Percentiles rank a stretch among this genome's conserved stretches.
phyloP scores from a whole-genome alignment of 805 yeast genomes.

The Teunomyces lycoperdinae region DNA sequence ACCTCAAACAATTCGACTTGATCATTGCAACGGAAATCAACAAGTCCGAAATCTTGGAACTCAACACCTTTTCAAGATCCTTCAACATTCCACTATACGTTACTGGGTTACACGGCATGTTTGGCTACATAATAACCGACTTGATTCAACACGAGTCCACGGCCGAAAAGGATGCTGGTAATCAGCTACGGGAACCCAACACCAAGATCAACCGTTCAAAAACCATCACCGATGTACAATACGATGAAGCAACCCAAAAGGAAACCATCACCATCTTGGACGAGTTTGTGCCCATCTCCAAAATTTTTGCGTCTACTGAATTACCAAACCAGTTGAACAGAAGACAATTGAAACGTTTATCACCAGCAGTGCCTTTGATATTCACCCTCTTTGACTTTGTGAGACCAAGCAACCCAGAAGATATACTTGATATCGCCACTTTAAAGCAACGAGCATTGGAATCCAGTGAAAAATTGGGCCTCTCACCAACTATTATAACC shows the following conservation, averaged over 20 bases:
- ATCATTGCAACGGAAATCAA: conserved; percentile 71
- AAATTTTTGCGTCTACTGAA: conserved; percentile 32
- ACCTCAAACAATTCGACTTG: conserved; percentile 58
- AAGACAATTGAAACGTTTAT: conserved; percentile 47
- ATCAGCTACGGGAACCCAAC: conserved; percentile 36
- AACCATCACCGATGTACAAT: conserved; percentile 28
- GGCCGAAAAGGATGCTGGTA: conserved; percentile 50
- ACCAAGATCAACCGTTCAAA: conserved; percentile 50
- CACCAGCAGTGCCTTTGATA: conserved; percentile 58
- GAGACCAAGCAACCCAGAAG: conserved; percentile 19
- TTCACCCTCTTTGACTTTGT: conserved; percentile 54
- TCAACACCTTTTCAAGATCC: conserved; percentile 58
- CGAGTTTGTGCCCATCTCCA: conserved; percentile 32
- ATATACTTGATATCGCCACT: conserved; percentile 21
- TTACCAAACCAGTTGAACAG: conserved; percentile 41
- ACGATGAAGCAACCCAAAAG: conserved; percentile 39
- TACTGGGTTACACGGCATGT: conserved; percentile 72
- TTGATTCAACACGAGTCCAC: conserved; percentile 60
- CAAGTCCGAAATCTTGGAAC: conserved; percentile 34
- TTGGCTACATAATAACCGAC: conserved; percentile 80
- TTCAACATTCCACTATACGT: conserved; percentile 64
- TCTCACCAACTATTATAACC: conserved; percentile 45
- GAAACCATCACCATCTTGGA: conserved; percentile 40
- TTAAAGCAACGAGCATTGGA: conserved; percentile 26
- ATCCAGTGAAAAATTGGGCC: conserved; percentile 30